Evolutionary conservation across 345 rosid species (phyloP).

Genomic region (Populus ilicifolia): DNA sequence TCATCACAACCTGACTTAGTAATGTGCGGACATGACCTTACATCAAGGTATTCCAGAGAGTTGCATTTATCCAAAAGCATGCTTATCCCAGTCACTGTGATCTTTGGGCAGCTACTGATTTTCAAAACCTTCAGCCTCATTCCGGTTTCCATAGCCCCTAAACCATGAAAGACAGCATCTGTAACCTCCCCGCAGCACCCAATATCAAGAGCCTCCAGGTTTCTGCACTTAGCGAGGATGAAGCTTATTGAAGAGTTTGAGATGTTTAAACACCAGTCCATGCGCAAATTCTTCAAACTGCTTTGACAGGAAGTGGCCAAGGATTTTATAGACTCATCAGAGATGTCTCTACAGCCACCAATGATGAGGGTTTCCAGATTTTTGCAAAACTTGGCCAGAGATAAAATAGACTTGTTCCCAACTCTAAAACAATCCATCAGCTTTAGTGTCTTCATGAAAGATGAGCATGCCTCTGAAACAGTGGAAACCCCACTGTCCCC

Average conservation of each 20-base stretch:
- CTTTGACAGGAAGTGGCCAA: slow-evolving; percentile 58
- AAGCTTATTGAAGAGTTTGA: slow-evolving; percentile 65
- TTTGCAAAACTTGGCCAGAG: slow-evolving; percentile 61
- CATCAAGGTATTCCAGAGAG: slow-evolving; percentile 69
- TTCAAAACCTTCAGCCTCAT: slow-evolving; percentile 63
- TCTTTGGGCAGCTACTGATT: slow-evolving; percentile 68
- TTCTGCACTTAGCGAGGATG: slow-evolving; percentile 60
- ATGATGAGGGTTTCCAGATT: slow-evolving; percentile 72
- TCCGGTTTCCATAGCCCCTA: slow-evolving; percentile 32
- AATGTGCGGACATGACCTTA: slow-evolving; percentile 74
- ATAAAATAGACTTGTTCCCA: slow-evolving; percentile 55
- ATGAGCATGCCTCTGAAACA: slow-evolving; percentile 61
- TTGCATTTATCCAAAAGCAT: slow-evolving; percentile 64
- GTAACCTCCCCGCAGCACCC: slow-evolving; percentile 89
- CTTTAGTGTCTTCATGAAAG: slow-evolving; percentile 67
- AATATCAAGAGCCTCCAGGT: slow-evolving; percentile 78
- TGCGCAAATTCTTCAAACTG: slow-evolving; percentile 67
- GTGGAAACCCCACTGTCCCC: slow-evolving; percentile 66
- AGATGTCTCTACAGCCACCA: slow-evolving; percentile 76
- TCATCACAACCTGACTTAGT: slow-evolving; percentile 71
- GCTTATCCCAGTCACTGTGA: slow-evolving; percentile 62
- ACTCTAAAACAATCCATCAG: slow-evolving; percentile 76
- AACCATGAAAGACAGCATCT: slow-evolving; percentile 53
- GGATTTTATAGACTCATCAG: slow-evolving; percentile 54
- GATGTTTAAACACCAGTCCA: slow-evolving; percentile 90